Base-by-base conservation (phyloP, 2,329 filamentous ascomycete species). In the Trichophaea hybrida region DNA sequence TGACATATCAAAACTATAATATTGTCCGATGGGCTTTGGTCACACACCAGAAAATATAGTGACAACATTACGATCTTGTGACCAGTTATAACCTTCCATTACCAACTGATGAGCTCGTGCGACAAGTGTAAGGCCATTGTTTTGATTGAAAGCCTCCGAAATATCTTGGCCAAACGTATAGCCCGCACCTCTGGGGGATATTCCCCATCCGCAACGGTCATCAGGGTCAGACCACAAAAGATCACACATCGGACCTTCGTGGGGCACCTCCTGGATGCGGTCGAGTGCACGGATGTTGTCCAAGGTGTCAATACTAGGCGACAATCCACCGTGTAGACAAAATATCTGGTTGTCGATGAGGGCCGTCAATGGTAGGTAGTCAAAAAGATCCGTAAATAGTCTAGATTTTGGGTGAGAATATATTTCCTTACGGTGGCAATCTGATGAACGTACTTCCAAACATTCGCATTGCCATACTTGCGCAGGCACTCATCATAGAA, bases 61-160 rank as follows among this genome's bases (percentile, higher is more conserved):
- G 63, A 98, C 93, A 55, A 98, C 93, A 68, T 98, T 97, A 67
- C 91, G 79, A 72, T 97, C 93, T 74, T 97, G 93, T 66, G 90
- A 96, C 93, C 93, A 98, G 73, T 97, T 98, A 75, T 97, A 98
- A 53, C 93, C 93, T 74, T 98, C 93, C 91, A 97, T 98, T 62
- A 98, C 93, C 72, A 98, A 77, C 76, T 98, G 93, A 78, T 98
- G 93, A 59, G 93, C 93, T 74, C 93, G 81, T 62, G 93, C 93
- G 71, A 98, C 94, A 64, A 97, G 78, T 58, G 91, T 97, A 74
- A 98, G 76, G 59, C 90, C 91, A 71, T 98, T 98, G 79, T 97
- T 97, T 73, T 97, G 91, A 75, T 97, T 97, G 77, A 98, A 98
- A 1, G 91, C 91, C 76, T 98, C 91, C 38, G 88, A 95, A 69